Base-by-base conservation (phyloP, 306 rosid species). In the Phaseolus lunatus region DNA sequence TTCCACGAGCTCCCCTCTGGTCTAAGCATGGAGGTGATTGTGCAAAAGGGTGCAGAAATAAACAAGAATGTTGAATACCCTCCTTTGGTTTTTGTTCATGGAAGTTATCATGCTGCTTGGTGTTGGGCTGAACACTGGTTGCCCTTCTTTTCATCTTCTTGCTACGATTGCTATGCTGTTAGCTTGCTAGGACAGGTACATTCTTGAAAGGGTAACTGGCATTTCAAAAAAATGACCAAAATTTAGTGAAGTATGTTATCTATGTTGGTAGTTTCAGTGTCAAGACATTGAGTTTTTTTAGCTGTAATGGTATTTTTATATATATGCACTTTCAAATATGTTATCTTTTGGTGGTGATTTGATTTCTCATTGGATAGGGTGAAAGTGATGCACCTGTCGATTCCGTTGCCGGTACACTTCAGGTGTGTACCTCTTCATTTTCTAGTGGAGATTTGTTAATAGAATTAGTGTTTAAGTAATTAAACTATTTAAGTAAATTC, bases 81-180 rank as follows among this genome's bases (percentile, higher is more conserved):
- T 47, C 85, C 97, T 80, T 87, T 93, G 71, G 88, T 93, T 5
- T 93, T 91, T 77, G 90, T 91, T 79, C 98, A 93, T 85, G 98
- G 98, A 83, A 93, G 98, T 77, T 93, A 93, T 85, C 98, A 93
- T 61, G 97, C 98, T 75, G 96, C 97, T 84, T 93, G 98, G 98
- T 89, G 92, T 72, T 93, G 97, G 96, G 93, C 98, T 66, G 87
- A 93, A 76, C 88, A 93, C 27, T 93, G 96, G 96, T 79, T 93
- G 5, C 97, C 98, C 56, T 91, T 89, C 84, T 93, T 93, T 73
- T 93, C 98, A 12, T 71, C 84, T 75, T 82, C 80, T 87, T 97
- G 98, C 65, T 80, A 66, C 6, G 97, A 93, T 61, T 93, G 92
- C 84, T 93, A 87, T 77, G 90, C 97, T 45, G 63, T 93, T 67